Base-by-base conservation (phyloP, 768 basidiomycete genomes). In the Suillus luteus region DNA sequence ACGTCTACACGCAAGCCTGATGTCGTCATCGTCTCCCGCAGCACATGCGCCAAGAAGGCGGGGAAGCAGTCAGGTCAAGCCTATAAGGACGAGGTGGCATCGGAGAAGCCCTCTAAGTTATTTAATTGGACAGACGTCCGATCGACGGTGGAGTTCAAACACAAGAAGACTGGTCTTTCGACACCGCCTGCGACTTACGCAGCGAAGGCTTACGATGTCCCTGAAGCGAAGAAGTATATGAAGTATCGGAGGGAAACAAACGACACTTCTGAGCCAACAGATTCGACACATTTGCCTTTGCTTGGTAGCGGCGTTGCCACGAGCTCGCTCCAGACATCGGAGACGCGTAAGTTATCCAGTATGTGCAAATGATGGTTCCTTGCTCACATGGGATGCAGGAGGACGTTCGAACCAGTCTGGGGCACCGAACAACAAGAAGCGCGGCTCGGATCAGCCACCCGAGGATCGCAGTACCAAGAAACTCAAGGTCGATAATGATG, bases 91-190 rank as follows among this genome's bases (percentile, higher is more conserved):
- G 4, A 27, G 5, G 2, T 17, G 17, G 49, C 52, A 9, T n/a
- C 1, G 22, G 2, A 22, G 5, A 11, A 11, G 17, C 60, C 60
- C 22, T 3, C 6, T 1, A 17, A 38, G 5, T 11, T 10, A 9
- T 55, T 57, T 11, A 1, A 27, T 19, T 61, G 60, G 60, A 35
- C 33, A 7, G 33, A 35, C 33, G 6, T 35, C 4, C 33, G 33
- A 35, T 35, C 33, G 60, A 27, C n/a, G 6, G 10, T 61, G 27
- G 60, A 61, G 38, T 61, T 61, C 51, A 57, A 57, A 37, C 37
- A 22, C 35, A 12, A 17, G 6, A 57, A 61, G 52, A 5, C 14
- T 3, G 10, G 35, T 5, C 22, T 19, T 51, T 17, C 31, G 14
- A 12, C 2, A 2, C 60, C 37, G 4, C 31, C 31, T 31, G 31